These are phyloP conservation scores for Hypericum androsaemum DNA, from an alignment of 345 rosid genomes.

Conservation along the genomic window DNA sequence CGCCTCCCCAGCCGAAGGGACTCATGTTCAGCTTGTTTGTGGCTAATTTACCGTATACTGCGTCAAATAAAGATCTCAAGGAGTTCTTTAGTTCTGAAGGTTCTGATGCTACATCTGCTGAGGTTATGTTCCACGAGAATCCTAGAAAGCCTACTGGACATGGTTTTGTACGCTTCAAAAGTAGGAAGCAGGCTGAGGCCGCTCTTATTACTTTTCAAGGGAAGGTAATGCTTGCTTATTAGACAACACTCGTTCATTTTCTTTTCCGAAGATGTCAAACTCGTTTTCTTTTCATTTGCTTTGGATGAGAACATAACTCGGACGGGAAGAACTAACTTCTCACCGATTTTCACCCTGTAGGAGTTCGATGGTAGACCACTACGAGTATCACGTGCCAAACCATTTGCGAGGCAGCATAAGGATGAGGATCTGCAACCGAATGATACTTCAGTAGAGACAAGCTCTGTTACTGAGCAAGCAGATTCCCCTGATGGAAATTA, in stretches of 20 bases:
- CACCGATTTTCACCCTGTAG: conserved; percentile 25
- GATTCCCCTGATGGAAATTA: conserved; percentile 17
- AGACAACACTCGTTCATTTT: conserved; percentile 7
- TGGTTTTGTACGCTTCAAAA: conserved; percentile 72
- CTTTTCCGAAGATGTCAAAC: background rate
- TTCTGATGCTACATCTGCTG: conserved; percentile 45
- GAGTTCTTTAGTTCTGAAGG: conserved; percentile 53
- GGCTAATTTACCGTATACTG: conserved; percentile 58
- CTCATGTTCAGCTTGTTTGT: conserved; percentile 58
- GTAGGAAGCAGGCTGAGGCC: conserved; percentile 60
- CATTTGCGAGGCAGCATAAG: conserved; percentile 46
- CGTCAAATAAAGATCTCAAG: conserved; percentile 53
- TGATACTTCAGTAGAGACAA: conserved; percentile 27
- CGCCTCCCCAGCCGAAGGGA: conserved; percentile 25
- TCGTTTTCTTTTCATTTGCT: too few species aligned
- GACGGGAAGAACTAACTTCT: conserved; percentile 1
- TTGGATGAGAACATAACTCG: too few species aligned
- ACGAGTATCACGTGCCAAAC: conserved; percentile 46
- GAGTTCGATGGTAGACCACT: conserved; percentile 58
- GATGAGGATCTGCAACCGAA: conserved; percentile 33
- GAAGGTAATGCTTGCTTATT: conserved; percentile 37
- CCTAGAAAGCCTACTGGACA: conserved; percentile 70
- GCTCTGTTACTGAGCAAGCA: conserved; percentile 23
- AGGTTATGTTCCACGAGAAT: conserved; percentile 58
- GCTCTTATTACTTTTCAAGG: conserved; percentile 52